Percentiles rank a stretch among this genome's conserved stretches.
Conservation (phyloP, 2,329 filamentous ascomycete genomes). For the Pseudogymnoascus verrucosus region DNA sequence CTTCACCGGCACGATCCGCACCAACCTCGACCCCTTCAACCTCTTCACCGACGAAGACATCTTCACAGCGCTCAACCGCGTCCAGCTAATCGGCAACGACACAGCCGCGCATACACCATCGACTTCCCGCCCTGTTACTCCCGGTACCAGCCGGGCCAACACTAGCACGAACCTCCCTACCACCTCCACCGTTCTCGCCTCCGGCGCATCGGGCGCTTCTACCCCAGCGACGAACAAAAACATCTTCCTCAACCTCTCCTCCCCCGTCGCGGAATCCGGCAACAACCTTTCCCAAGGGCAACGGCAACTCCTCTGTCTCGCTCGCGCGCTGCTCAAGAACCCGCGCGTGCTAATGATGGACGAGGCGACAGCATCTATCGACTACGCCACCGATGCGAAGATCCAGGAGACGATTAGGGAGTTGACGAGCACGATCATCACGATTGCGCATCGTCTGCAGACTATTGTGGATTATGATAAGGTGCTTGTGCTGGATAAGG, state of each 20-base stretch:
- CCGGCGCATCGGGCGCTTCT: constrained; percentile 21
- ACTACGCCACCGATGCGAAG: constrained; percentile 90
- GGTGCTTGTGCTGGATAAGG: constrained; percentile 88
- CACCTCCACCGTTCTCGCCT: constrained; percentile 24
- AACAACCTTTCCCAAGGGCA: constrained; percentile 94
- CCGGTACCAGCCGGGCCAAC: not conserved
- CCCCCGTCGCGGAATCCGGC: constrained; percentile 79
- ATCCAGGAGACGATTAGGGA: constrained; percentile 97
- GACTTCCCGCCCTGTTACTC: constrained; percentile 23
- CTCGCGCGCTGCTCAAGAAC: constrained; percentile 81
- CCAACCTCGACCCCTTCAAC: constrained; percentile 86
- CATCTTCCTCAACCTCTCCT: constrained; percentile 79
- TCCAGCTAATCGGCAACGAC: constrained; percentile 67
- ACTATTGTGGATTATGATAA: constrained; percentile 99
- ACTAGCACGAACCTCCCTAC: constrained; percentile 21
- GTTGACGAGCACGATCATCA: constrained; percentile 86
- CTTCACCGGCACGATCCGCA: constrained; percentile 85
- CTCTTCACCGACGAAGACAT: constrained; percentile 86
- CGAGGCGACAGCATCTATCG: constrained; percentile 94
- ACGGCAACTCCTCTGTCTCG: constrained; percentile 86
- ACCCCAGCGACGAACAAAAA: constrained; percentile 74
- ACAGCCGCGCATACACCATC: constrained; percentile 22
- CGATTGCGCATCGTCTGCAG: constrained; percentile 89
- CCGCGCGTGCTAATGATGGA: constrained; percentile 98
- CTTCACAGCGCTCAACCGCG: constrained; percentile 75